Evolutionary conservation across 768 basidiomycete genomes (phyloP).

Genomic region (Pleurotus pulmonarius): DNA sequence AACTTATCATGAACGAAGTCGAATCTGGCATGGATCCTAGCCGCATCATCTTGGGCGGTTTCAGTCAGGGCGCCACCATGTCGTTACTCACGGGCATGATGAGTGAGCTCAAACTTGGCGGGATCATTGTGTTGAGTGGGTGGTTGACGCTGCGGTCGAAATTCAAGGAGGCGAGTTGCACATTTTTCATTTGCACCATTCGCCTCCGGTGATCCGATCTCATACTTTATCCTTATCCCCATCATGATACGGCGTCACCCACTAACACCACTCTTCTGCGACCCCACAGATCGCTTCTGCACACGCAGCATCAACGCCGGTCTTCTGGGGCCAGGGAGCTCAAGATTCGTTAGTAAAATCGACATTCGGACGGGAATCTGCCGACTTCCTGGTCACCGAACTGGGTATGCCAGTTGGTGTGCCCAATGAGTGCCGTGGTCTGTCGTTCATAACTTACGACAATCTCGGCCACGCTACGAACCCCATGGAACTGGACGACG

Average conservation of each 20-base stretch:
- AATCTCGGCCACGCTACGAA: slow-evolving; percentile 66
- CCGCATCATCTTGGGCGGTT: slow-evolving; percentile 83
- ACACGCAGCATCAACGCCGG: slow-evolving; percentile 58
- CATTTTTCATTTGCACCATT: background rate
- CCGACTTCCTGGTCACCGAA: slow-evolving; percentile 49
- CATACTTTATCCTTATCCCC: slow-evolving; percentile 2
- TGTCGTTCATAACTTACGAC: slow-evolving; percentile 65
- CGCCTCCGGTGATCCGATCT: slow-evolving; percentile 6
- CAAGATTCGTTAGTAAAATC: slow-evolving; percentile 70
- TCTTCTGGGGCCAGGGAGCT: slow-evolving; percentile 87
- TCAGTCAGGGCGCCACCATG: slow-evolving; percentile 84
- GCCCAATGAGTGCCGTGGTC: slow-evolving; percentile 41
- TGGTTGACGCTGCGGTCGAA: slow-evolving; percentile 71
- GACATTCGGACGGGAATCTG: slow-evolving; percentile 49
- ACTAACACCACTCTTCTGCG: background rate
- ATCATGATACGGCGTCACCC: slow-evolving; percentile 1
- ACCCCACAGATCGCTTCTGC: slow-evolving; percentile 54
- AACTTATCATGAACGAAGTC: slow-evolving; percentile 72
- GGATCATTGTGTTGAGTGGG: slow-evolving; percentile 69
- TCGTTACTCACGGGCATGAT: slow-evolving; percentile 73
- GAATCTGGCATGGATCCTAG: slow-evolving; percentile 62
- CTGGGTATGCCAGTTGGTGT: slow-evolving; percentile 47
- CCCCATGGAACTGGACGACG: slow-evolving; percentile 62
- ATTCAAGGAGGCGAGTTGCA: slow-evolving; percentile 55
- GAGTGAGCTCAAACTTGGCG: slow-evolving; percentile 63